Evolutionary conservation across 371 early-diverging fungal genomes (phyloP).

Genomic region (Actinomortierella ambigua): DNA sequence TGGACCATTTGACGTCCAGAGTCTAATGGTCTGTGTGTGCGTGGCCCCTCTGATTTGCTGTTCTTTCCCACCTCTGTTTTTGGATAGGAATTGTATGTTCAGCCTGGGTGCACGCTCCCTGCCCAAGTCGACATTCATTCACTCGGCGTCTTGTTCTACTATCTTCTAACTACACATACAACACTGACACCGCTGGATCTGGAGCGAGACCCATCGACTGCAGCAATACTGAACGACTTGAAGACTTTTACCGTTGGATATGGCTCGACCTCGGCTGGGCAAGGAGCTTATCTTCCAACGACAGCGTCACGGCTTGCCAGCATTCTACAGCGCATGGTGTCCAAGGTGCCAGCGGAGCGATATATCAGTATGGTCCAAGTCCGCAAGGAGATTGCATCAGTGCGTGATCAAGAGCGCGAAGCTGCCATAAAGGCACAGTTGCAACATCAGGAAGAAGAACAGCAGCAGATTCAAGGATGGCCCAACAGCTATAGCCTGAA

Average conservation of each 20-base stretch:
- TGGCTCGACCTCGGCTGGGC: neutral
- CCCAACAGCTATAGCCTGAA: too few relatives aligned
- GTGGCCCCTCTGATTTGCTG: neutral
- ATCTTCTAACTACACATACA: slow-evolving; percentile 26
- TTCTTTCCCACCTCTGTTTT: neutral
- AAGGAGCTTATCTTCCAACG: slow-evolving; percentile 9
- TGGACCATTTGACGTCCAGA: too few relatives aligned
- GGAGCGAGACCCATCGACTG: neutral
- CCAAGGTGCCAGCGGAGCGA: slow-evolving; percentile 40
- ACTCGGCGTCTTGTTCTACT: slow-evolving; percentile 42
- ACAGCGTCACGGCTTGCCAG: slow-evolving; percentile 22
- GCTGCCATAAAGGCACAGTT: slow-evolving; percentile 1
- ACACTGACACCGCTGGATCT: slow-evolving; percentile 22
- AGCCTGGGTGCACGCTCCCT: slow-evolving; percentile 33
- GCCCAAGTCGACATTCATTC: slow-evolving; percentile 41
- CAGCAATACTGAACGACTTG: slow-evolving; percentile 15
- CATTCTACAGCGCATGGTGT: slow-evolving; percentile 33
- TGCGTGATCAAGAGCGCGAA: slow-evolving; percentile 39
- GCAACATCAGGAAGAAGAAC: too few relatives aligned
- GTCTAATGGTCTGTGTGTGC: too few relatives aligned
- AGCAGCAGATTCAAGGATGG: too few relatives aligned
- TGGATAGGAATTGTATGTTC: slow-evolving; percentile 29
- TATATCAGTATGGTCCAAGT: slow-evolving; percentile 38
- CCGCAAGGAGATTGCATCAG: slow-evolving; percentile 23
- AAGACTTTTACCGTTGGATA: slow-evolving; percentile 12